Evolutionary conservation across 805 yeast genomes (phyloP).

Genomic region (Cyberlindnera mrakii): DNA sequence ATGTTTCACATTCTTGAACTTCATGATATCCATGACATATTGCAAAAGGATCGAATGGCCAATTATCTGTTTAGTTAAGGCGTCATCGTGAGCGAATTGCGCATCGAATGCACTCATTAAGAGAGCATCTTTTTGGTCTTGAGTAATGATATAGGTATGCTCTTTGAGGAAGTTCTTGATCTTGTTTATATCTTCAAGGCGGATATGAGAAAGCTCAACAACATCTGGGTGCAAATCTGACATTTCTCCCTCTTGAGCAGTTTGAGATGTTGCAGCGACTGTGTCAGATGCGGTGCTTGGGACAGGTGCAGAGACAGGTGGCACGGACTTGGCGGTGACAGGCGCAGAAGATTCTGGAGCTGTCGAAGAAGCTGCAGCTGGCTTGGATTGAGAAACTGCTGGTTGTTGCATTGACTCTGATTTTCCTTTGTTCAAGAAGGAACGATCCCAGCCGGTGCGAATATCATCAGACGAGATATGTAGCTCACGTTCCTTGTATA

Average conservation of each 20-base stretch:
- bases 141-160: constrained; percentile 64
- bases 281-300: background rate
- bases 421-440: constrained; percentile 62
- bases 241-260: constrained; percentile 21
- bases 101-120: constrained; percentile 88
- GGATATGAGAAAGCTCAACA: constrained; percentile 49
- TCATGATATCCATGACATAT: constrained; percentile 45
- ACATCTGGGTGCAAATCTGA: constrained; percentile 17
- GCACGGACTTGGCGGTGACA: constrained; percentile 2
- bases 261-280: background rate
- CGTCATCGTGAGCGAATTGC: constrained; percentile 57
- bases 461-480: constrained; percentile 89
- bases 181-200: constrained; percentile 38
- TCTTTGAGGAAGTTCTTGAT: constrained; percentile 46
- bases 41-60: constrained; percentile 77
- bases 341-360: constrained; percentile 6
- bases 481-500: constrained; percentile 62
- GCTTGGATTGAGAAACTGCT: constrained; percentile 8
- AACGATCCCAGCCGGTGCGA: constrained; percentile 86
- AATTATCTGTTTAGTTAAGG: constrained; percentile 56
- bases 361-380: constrained; percentile 1
- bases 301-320: background rate
- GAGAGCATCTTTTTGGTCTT: constrained; percentile 85
- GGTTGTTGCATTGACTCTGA: constrained; percentile 17
- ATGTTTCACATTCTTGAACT: constrained; percentile 29